phyloP scores from a whole-genome alignment of 2,329 filamentous ascomycete genomes.

The Exophiala spinifera region DNA sequence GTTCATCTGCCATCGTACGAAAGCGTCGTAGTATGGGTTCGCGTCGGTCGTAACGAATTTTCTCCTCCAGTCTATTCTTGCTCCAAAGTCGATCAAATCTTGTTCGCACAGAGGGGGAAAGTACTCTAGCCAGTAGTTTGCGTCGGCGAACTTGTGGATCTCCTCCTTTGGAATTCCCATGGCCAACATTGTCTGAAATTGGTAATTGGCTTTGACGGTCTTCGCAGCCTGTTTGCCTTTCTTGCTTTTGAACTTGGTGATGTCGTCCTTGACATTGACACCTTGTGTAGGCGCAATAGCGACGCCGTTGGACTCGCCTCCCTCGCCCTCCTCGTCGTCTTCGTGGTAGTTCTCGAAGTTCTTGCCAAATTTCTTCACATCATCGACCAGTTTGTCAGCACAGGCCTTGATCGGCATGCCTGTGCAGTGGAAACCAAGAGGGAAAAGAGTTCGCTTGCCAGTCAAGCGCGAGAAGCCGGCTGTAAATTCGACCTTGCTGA shows the following conservation, averaged over 20 bases:
- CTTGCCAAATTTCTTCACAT: constrained; percentile 83
- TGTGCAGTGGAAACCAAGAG: constrained; percentile 92
- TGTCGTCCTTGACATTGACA: constrained; percentile 66
- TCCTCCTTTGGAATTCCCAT: constrained; percentile 83
- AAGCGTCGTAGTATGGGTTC: constrained; percentile 94
- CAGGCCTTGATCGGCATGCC: constrained; percentile 98
- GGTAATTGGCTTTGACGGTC: constrained; percentile 89
- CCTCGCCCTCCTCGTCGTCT: constrained; percentile 54
- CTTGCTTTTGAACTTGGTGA: constrained; percentile 87
- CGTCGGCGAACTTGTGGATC: constrained; percentile 88
- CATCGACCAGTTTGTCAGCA: constrained; percentile 87
- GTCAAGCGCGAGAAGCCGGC: constrained; percentile 85
- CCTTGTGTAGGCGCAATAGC: constrained; percentile 61
- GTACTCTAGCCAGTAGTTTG: constrained; percentile 86
- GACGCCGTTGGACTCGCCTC: constrained; percentile 45
- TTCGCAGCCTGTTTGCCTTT: constrained; percentile 91
- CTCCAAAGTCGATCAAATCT: constrained; percentile 80
- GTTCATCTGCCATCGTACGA: constrained; percentile 73
- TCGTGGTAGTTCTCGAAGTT: constrained; percentile 76
- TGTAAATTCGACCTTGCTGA: constrained; percentile 89
- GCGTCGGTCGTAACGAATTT: constrained; percentile 93
- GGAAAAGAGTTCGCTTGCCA: constrained; percentile 82
- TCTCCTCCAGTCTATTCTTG: constrained; percentile 87
- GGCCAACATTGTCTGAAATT: constrained; percentile 91
- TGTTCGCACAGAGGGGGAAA: constrained; percentile 79